Conservation (phyloP, 352 stramenopile species). For the Globisporangium sylvaticum region DNA sequence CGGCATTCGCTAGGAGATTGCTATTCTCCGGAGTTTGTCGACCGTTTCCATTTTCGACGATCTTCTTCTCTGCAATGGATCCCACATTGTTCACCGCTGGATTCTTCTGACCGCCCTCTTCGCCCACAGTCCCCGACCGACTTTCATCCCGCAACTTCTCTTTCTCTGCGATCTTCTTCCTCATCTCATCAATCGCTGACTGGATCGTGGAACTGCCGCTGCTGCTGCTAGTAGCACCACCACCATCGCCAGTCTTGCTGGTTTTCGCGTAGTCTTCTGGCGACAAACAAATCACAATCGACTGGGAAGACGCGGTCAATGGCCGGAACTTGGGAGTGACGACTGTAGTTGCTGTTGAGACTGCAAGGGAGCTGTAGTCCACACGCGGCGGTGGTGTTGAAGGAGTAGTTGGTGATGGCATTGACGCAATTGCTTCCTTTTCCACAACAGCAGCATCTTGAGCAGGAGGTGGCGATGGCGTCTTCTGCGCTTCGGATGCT, state of each 20-base stretch:
- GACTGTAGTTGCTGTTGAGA: background rate
- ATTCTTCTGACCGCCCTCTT: background rate
- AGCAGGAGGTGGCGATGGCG: background rate
- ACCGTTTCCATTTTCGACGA: background rate
- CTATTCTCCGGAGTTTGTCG: background rate
- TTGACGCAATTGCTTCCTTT: background rate
- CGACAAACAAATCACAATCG: slow-evolving; percentile 60
- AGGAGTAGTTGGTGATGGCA: background rate
- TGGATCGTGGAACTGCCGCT: slow-evolving; percentile 21
- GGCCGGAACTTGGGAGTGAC: slow-evolving; percentile 40
- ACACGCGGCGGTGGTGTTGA: background rate
- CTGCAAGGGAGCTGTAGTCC: slow-evolving; percentile 2
- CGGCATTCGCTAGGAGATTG: background rate
- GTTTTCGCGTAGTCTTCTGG: slow-evolving; percentile 40
- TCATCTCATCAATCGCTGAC: slow-evolving; percentile 49
- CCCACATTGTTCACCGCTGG: background rate
- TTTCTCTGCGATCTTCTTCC: slow-evolving; percentile 47
- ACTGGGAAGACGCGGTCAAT: slow-evolving; percentile 64
- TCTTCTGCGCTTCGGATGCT: background rate
- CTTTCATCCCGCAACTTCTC: slow-evolving; percentile 32
- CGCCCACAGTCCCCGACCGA: slow-evolving; percentile 9
- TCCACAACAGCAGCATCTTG: background rate
- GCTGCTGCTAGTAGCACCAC: background rate
- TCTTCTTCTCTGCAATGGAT: background rate
- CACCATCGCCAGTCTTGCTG: slow-evolving; percentile 16